Base-by-base conservation (phyloP, 306 rosid species). In the Bauhinia variegata region DNA sequence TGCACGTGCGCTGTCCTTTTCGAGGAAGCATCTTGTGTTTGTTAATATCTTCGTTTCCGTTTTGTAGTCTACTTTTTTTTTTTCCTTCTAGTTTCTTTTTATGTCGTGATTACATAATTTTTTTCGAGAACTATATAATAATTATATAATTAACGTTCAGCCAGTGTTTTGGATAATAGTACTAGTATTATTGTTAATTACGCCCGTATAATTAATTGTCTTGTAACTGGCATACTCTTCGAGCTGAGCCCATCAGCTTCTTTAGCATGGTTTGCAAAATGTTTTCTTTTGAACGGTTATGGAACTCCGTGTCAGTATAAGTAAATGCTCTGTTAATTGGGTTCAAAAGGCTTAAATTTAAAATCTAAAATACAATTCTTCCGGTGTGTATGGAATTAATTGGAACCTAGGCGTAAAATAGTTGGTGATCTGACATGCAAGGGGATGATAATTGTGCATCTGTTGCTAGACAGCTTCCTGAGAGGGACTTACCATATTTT, bases 1-100 rank as follows among this genome's bases (percentile, higher is more conserved):
- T 7, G 69, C 77, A 39, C 47, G 65, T 70, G 67, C 33, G 48
- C 60, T 70, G 65, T 62, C 78, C 60, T 52, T 34, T 16, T 13
- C 8, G 15, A 32, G 23, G 16, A 16, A 15, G 41, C 41, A 36
- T 36, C 3, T 36, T 36, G 41, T 36, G 41, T 3, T 58, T 60
- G 49, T 9, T 8, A 34, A 48, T 9, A 30, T 70, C 4, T 70
- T 58, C 5, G 41, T 32, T 31, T 42, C 44, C 38, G 32, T 47
- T 11, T 13, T 44, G 65, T 51, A 36, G n/a, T 74, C 7, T 65
- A 1, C 44, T 50, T 11, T 33, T 43, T 14, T 54, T 11, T 2
- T 13, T 23, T 0, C 0, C 5, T 0, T n/a, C 12, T 65, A 4
- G 28, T 51, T 37, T 23, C 28, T 23, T 23, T n/a, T n/a, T n/a